Base-by-base conservation (phyloP, 768 basidiomycete genomes). In the Lactarius sp. region DNA sequence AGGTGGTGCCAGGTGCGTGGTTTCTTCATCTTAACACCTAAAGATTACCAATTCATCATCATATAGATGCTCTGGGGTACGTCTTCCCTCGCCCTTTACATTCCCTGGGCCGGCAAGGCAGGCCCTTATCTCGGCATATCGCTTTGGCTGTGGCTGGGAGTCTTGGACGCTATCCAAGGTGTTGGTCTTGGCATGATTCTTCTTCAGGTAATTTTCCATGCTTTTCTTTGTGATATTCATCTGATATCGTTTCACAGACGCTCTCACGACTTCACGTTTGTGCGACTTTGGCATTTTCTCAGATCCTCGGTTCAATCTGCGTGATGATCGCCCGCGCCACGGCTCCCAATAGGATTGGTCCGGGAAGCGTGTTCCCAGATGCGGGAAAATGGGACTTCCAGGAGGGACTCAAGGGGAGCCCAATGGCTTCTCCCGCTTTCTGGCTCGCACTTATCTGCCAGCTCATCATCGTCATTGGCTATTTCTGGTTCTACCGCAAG, bases 401-500 rank as follows among this genome's bases (percentile, higher is more conserved):
- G 22, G 77, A 87, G 7, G 90, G 89, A 27, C 75, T 91, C 2
- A 71, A 78, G 70, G 87, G 85, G 79, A 92, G 91, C 69, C 91
- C 91, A 22, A 86, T 93, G 83, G 90, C 88, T 20, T 79, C 83
- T 16, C 86, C 91, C 59, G 81, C 90, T 51, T 96, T 96, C 80
- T 96, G 94, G 94, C 75, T 94, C 56, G 92, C 91, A 52, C 77
- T 91, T 60, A 69, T 85, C 7, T 90, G 85, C 72, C 91, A 93
- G 72, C 71, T 96, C 59, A 74, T 94, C 68, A 93, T 96, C 71
- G 92, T 95, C 62, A 75, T 87, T 64, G 94, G 94, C 22, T 96
- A 96, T 78, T 94, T 94, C 80, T 91, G 91, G 91, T 95, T 96
- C 84, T 96, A 95, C 76, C 86, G 94, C 74, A 94, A 92, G 77